Conservation (phyloP, 768 basidiomycete genomes). For the Suillus ampliporus region DNA sequence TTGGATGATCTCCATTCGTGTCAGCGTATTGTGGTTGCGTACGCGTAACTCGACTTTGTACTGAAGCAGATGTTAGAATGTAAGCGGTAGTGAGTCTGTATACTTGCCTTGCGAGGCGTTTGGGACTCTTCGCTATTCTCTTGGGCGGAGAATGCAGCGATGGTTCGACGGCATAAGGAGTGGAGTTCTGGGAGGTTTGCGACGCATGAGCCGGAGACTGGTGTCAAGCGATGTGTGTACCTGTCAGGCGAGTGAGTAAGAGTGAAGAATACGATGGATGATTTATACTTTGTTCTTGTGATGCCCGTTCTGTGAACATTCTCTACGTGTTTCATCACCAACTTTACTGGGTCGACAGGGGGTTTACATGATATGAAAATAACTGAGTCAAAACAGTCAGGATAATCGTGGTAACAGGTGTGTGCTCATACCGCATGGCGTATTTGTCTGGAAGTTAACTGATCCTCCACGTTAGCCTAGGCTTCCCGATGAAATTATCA, state of each 20-base stretch:
- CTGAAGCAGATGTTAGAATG: constrained; percentile 40
- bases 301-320: constrained; percentile 66
- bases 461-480: neutral
- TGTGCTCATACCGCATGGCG: constrained; percentile 64
- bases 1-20: constrained; percentile 64
- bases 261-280: neutral
- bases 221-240: constrained; percentile 72
- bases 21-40: constrained; percentile 76
- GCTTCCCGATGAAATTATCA: constrained; percentile 8
- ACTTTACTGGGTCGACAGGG: constrained; percentile 76
- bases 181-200: constrained; percentile 76
- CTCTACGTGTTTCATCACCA: constrained; percentile 67
- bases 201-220: constrained; percentile 68
- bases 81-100: neutral
- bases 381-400: constrained; percentile 47
- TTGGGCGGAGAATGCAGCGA: constrained; percentile 57
- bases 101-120: constrained; percentile 52
- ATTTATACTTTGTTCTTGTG: constrained; percentile 64
- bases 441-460: constrained; percentile 83
- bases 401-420: constrained; percentile 6
- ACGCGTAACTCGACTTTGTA: constrained; percentile 82
- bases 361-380: constrained; percentile 81
- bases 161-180: constrained; percentile 58
- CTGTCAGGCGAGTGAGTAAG: constrained; percentile 40
- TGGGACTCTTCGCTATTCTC: constrained; percentile 37